Percentiles rank a stretch among this genome's conserved stretches.
These are phyloP conservation scores for Metarhizium brunneum DNA, from an alignment of 2,329 filamentous ascomycete genomes.

Conservation along the genomic window DNA sequence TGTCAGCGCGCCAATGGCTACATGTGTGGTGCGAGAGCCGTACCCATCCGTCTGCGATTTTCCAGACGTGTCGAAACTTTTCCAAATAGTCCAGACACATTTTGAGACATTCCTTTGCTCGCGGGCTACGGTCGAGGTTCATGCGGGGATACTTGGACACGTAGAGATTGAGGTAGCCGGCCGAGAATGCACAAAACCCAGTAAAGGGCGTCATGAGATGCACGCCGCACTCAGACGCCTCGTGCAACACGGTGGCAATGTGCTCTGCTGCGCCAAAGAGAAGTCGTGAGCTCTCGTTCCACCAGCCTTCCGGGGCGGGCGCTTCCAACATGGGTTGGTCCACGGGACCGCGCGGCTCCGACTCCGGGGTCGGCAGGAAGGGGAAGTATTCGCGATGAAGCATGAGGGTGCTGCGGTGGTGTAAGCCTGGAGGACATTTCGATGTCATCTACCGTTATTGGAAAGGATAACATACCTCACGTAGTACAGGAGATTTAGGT, in stretches of 20 bases:
- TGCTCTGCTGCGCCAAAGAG: constrained; percentile 27
- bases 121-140: constrained; percentile 24
- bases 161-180: constrained; percentile 32
- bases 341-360: constrained; percentile 26
- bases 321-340: constrained; percentile 30
- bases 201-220: constrained; percentile 31
- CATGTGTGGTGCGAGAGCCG: not conserved
- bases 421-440: not conserved
- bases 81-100: constrained; percentile 18
- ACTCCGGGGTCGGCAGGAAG: constrained; percentile 27
- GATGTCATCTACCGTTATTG: not conserved
- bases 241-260: constrained; percentile 25
- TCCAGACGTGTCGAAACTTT: constrained; percentile 19
- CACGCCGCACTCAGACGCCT: constrained; percentile 26
- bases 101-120: constrained; percentile 12
- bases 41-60: constrained; percentile 20
- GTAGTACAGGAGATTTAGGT: constrained; percentile 34
- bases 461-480: constrained; percentile 20
- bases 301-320: constrained; percentile 27
- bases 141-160: constrained; percentile 29
- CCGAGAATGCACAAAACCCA: constrained; percentile 36
- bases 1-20: not conserved
- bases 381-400: constrained; percentile 34
- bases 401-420: constrained; percentile 24
- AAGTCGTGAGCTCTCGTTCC: constrained; percentile 27